Evolutionary conservation across 2,329 filamentous ascomycete genomes (phyloP).

Genomic region (Ophiostoma sp.): DNA sequence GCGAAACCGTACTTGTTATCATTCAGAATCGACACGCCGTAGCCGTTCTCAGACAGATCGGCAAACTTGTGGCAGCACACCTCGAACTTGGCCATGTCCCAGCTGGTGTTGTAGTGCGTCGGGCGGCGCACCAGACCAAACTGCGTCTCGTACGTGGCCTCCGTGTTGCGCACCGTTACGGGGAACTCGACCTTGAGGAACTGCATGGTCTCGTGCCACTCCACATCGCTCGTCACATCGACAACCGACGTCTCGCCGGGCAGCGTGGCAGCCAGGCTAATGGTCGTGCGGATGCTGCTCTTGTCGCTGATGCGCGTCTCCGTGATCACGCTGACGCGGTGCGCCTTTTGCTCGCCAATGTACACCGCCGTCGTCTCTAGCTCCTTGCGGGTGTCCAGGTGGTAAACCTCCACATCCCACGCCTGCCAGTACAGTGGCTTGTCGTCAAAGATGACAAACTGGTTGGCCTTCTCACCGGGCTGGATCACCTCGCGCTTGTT

Average conservation of each 20-base stretch:
- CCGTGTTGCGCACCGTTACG: slow-evolving; percentile 84
- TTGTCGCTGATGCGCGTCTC: slow-evolving; percentile 84
- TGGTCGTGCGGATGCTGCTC: slow-evolving; percentile 82
- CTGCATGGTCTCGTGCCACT: slow-evolving; percentile 96
- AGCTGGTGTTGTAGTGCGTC: slow-evolving; percentile 95
- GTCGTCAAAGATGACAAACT: slow-evolving; percentile 93
- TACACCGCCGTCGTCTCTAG: slow-evolving; percentile 67
- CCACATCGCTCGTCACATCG: slow-evolving; percentile 81
- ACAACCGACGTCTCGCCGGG: slow-evolving; percentile 67
- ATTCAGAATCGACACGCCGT: slow-evolving; percentile 69
- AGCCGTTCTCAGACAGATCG: slow-evolving; percentile 67
- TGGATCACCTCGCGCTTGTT: slow-evolving; percentile 77
- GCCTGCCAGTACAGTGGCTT: slow-evolving; percentile 97
- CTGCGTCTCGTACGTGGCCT: slow-evolving; percentile 93
- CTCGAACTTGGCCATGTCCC: slow-evolving; percentile 81
- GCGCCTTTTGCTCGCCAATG: slow-evolving; percentile 69
- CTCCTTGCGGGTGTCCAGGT: slow-evolving; percentile 81
- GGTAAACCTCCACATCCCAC: slow-evolving; percentile 97
- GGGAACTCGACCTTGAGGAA: slow-evolving; percentile 99
- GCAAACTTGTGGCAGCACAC: slow-evolving; percentile 75
- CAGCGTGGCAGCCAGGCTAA: slow-evolving; percentile 72
- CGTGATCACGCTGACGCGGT: slow-evolving; percentile 79
- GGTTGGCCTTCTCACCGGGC: slow-evolving; percentile 74
- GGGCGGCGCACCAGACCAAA: slow-evolving; percentile 86
- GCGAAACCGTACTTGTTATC: slow-evolving; percentile 72